Percentiles rank a stretch among this genome's conserved stretches.
These are phyloP conservation scores for Neurospora africana DNA, from an alignment of 495 filamentous ascomycete genomes.

Conservation along the genomic window DNA sequence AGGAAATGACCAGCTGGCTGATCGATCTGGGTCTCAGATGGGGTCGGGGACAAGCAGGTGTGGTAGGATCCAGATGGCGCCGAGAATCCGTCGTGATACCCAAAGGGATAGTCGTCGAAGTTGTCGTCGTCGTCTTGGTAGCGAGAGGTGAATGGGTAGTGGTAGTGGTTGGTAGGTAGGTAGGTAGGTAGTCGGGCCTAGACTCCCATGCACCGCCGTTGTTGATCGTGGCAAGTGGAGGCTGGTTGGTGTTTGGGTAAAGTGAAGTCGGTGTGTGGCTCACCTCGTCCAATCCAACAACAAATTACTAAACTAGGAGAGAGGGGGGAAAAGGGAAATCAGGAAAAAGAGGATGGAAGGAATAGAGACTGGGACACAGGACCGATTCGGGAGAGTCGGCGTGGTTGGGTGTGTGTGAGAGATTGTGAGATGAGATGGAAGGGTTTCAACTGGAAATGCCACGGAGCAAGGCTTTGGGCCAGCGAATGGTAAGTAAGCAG, in stretches of 20 bases:
- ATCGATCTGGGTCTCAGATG: neutral
- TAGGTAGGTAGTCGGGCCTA: neutral
- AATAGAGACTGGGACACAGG: neutral
- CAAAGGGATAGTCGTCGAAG: neutral
- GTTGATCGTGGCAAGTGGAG: neutral
- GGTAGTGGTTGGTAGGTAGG: neutral
- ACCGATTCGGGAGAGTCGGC: neutral
- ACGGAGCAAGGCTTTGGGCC: neutral
- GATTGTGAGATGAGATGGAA: neutral
- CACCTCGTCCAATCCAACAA: neutral
- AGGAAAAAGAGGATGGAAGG: neutral
- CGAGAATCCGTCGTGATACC: neutral
- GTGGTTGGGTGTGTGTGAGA: neutral
- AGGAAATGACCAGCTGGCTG: neutral
- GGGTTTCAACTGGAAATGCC: neutral
- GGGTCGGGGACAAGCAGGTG: neutral
- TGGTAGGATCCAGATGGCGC: neutral
- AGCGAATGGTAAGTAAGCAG: neutral
- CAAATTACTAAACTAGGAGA: neutral
- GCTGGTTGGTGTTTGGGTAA: neutral
- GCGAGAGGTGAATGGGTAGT: neutral
- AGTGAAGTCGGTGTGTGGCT: neutral
- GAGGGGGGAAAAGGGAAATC: neutral
- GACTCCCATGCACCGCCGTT: neutral
- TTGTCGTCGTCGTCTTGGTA: neutral